Conservation (phyloP, 2,329 filamentous ascomycete species). For the Madurella mycetomatis region DNA sequence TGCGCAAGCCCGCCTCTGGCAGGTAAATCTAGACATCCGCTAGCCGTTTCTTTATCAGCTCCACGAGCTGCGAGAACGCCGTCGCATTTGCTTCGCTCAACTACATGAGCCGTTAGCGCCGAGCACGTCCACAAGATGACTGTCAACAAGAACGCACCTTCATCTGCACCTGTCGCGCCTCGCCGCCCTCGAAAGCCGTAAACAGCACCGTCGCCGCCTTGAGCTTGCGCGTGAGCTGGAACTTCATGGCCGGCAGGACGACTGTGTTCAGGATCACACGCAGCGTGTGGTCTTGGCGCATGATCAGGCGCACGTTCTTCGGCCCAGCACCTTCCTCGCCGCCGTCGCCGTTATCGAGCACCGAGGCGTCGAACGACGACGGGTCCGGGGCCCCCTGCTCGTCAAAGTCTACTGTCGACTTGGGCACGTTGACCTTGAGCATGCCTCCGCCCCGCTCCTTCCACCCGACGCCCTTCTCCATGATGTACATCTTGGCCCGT, state of each 20-base stretch:
- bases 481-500: slow-evolving; percentile 80
- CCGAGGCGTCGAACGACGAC: slow-evolving; percentile 53
- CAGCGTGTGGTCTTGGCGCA: slow-evolving; percentile 86
- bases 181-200: slow-evolving; percentile 56
- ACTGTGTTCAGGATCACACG: slow-evolving; percentile 82
- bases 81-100: slow-evolving; percentile 26
- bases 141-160: slow-evolving; percentile 43
- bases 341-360: slow-evolving; percentile 46
- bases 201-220: slow-evolving; percentile 67
- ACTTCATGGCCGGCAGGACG: slow-evolving; percentile 72
- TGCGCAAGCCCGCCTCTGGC: neutral
- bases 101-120: slow-evolving; percentile 14
- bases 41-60: slow-evolving; percentile 24
- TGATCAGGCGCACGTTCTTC: slow-evolving; percentile 68
- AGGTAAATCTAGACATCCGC: slow-evolving; percentile 20
- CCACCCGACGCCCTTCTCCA: slow-evolving; percentile 70
- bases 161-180: slow-evolving; percentile 54
- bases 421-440: slow-evolving; percentile 75
- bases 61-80: slow-evolving; percentile 21
- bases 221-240: slow-evolving; percentile 70
- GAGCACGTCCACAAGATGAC: neutral
- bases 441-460: slow-evolving; percentile 83
- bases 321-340: slow-evolving; percentile 37
- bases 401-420: slow-evolving; percentile 52
- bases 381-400: slow-evolving; percentile 46